Evolutionary conservation across 257 asterid genomes (phyloP).

Genomic region (Penstemon newberryi): DNA sequence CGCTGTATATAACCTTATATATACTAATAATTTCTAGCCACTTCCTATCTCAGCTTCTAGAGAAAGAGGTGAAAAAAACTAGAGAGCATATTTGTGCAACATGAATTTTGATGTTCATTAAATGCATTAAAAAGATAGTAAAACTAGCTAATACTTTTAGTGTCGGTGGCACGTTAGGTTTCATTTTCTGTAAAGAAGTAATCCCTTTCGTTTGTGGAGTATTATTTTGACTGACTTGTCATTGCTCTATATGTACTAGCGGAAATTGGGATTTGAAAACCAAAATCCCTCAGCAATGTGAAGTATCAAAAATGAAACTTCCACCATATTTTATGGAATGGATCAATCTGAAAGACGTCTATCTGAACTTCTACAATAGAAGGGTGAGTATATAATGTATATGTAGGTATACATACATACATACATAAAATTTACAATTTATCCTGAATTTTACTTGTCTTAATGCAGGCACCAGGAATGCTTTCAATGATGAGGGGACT

Average conservation of each 20-base stretch:
- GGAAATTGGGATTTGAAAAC: constrained; percentile 99
- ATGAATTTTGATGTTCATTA: background rate
- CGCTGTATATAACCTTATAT: no score
- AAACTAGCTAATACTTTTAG: background rate
- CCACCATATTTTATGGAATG: constrained; percentile 90
- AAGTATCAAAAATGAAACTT: constrained; percentile 59
- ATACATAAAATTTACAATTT: background rate
- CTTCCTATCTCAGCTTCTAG: background rate
- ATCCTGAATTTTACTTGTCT: background rate
- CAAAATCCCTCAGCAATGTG: constrained; percentile 85
- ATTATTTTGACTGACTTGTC: constrained; percentile 26
- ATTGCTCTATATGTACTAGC: constrained; percentile 40
- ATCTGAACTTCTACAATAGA: constrained; percentile 74
- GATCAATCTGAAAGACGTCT: constrained; percentile 91
- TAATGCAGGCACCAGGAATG: constrained; percentile 55
- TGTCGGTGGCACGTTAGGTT: background rate
- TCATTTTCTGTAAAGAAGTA: background rate
- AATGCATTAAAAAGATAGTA: background rate
- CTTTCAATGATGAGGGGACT: constrained; percentile 87
- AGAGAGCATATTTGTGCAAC: background rate
- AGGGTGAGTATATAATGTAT: constrained; percentile 51
- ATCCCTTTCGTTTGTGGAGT: constrained; percentile 11
- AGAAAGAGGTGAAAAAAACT: background rate
- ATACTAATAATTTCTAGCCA: background rate
- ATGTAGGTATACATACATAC: background rate